phyloP scores from a whole-genome alignment of 352 stramenopile genomes.

The Vaucheria bursata region DNA sequence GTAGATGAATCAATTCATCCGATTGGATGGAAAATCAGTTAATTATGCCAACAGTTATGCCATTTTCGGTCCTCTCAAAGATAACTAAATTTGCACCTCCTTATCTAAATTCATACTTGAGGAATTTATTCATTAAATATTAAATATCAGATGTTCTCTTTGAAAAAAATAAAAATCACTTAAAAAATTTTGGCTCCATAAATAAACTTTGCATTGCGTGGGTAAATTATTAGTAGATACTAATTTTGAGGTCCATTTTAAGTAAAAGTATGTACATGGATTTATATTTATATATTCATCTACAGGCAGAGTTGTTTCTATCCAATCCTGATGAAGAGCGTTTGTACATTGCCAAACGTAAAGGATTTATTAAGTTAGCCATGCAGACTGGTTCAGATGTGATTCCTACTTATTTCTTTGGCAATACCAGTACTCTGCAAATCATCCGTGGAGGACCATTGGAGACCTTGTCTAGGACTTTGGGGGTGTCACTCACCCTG shows the following conservation, averaged over 20 bases:
- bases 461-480: slow-evolving; percentile 20
- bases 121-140: too few species aligned
- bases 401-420: slow-evolving; percentile 42
- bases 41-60: too few species aligned
- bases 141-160: too few species aligned
- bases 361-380: slow-evolving; percentile 41
- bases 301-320: slow-evolving; percentile 26
- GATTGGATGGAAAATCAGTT: too few species aligned
- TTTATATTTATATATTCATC: neutral
- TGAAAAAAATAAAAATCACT: too few species aligned
- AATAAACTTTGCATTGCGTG: neutral
- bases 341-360: slow-evolving; percentile 38
- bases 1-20: too few species aligned
- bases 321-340: slow-evolving; percentile 31
- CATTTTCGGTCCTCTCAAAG: too few species aligned
- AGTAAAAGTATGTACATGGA: neutral
- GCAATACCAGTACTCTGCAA: slow-evolving; percentile 32
- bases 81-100: too few species aligned
- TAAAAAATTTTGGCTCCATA: neutral
- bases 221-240: neutral
- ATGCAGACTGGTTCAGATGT: slow-evolving; percentile 39
- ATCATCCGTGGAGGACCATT: slow-evolving; percentile 10
- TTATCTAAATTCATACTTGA: too few species aligned
- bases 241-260: neutral
- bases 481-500: slow-evolving; percentile 31